These are phyloP conservation scores for Rutstroemia sydowiana DNA, from an alignment of 2,329 filamentous ascomycete species.

Conservation along the genomic window DNA sequence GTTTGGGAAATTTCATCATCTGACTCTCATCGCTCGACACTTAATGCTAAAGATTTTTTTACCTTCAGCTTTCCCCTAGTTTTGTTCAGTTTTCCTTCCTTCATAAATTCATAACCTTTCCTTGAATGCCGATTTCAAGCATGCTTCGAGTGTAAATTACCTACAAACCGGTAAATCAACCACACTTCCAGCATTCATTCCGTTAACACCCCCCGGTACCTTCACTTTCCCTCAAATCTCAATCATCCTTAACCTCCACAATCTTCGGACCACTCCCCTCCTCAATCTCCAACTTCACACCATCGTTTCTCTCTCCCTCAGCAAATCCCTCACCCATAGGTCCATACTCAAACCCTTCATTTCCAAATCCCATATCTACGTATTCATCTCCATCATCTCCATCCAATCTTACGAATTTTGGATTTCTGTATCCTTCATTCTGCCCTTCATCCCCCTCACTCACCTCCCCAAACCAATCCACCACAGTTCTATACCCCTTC, in stretches of 20 bases:
- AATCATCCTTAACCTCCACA: background rate
- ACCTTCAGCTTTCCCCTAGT: too few species aligned
- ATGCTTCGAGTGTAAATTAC: too few species aligned
- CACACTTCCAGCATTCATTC: too few species aligned
- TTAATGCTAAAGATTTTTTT: too few species aligned
- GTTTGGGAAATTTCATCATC: too few species aligned
- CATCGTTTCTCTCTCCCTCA: conserved; percentile 1
- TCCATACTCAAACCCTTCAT: conserved; percentile 5
- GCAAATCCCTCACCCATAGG: conserved; percentile 4
- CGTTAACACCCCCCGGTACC: too few species aligned
- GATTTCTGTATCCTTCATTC: conserved; percentile 31
- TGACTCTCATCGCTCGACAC: too few species aligned
- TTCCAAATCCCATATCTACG: background rate
- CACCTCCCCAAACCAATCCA: conserved; percentile 55
- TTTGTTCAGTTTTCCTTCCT: too few species aligned
- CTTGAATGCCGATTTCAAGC: too few species aligned
- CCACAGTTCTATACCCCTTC: conserved; percentile 42
- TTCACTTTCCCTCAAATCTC: background rate
- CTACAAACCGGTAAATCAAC: too few species aligned
- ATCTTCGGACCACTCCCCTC: background rate
- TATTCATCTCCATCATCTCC: conserved; percentile 10
- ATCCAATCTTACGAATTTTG: conserved; percentile 18
- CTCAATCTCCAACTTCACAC: conserved; percentile 3
- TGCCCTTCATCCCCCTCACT: conserved; percentile 33
- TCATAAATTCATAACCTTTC: too few species aligned